Evolutionary conservation across 208 protist species (phyloP).

Genomic region (Balamuthia mandrillaris): DNA sequence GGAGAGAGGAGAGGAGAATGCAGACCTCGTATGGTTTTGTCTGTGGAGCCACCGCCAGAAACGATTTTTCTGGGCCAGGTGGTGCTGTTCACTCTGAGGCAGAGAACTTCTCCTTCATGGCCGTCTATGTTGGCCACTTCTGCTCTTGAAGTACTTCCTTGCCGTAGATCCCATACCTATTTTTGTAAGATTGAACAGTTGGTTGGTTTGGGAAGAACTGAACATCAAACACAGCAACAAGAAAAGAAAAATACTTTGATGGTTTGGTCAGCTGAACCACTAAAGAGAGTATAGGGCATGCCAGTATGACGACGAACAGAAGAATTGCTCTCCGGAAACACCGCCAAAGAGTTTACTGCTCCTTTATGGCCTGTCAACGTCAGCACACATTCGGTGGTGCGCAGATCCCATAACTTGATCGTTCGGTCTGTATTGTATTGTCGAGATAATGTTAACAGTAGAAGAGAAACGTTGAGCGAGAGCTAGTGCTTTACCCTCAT

Average conservation of each 20-base stretch:
- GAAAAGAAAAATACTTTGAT: neutral
- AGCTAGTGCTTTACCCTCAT: neutral
- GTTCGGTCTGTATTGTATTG: neutral
- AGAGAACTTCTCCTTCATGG: conserved; percentile 1
- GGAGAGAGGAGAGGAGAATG: neutral
- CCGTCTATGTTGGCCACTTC: neutral
- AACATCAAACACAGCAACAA: neutral
- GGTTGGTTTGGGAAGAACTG: neutral
- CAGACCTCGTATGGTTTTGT: conserved; percentile 14
- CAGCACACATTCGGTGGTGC: neutral
- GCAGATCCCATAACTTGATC: conserved; percentile 13
- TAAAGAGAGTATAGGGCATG: neutral
- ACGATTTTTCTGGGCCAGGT: neutral
- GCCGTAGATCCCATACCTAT: conserved; percentile 1
- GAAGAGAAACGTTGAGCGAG: neutral
- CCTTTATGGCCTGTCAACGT: neutral
- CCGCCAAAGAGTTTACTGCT: neutral
- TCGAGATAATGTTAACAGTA: neutral
- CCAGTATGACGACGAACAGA: too few species aligned
- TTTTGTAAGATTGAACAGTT: too few species aligned
- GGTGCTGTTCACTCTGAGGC: neutral
- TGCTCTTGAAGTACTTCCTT: too few species aligned
- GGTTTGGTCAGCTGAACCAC: conserved; percentile 1
- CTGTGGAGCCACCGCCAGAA: neutral
- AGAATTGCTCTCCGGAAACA: neutral